Evolutionary conservation across 805 yeast species (phyloP), one percentile per base, ranked within the genome.

Genomic region (Candida gorgasii): DNA sequence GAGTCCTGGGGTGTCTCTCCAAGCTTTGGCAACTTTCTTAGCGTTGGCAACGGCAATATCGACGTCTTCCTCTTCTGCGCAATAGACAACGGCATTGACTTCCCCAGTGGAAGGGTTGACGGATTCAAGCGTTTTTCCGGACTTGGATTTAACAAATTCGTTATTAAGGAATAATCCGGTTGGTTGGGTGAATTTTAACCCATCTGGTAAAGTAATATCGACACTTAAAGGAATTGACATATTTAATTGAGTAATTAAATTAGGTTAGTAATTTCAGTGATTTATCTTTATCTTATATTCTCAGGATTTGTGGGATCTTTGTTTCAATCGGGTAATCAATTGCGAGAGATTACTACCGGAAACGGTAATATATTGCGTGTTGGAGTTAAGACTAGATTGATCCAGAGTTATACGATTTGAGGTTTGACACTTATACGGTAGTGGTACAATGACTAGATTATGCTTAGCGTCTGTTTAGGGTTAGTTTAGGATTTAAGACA

Each of bases 121-220:
- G 17, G 75, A 69, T 12, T 71, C 74, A 33, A 71, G 46, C 20
- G 72, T 69, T 39, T 57, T 54, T 9, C 65, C 65, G 17, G 57
- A 51, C 38, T 59, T 57, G 8, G 75, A 63, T 33, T 52, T 47
- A 26, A 70, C 69, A 46, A 68, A 71, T 52, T 69, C 73, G 50
- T 68, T 68, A 55, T 71, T 69, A 49, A 70, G 69, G 56, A 78
- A 82, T 47, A 81, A 64, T 5, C 87, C 88, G n/a, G 79, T 46
- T 28, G 86, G 87, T 52, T 79, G 84, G 18, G 60, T 51, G 58
- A 66, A 76, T 37, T 67, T 69, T 36, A 58, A 52, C 39, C 84
- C 84, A 30, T 69, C 72, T 15, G 84, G 82, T 50, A 70, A 62
- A 22, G 72, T 64, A 39, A 72, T 62, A 37, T 65, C 67, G 55